Evolutionary conservation across 164 flowering plant genomes (phyloP).

Genomic region (Vitis cinerea): DNA sequence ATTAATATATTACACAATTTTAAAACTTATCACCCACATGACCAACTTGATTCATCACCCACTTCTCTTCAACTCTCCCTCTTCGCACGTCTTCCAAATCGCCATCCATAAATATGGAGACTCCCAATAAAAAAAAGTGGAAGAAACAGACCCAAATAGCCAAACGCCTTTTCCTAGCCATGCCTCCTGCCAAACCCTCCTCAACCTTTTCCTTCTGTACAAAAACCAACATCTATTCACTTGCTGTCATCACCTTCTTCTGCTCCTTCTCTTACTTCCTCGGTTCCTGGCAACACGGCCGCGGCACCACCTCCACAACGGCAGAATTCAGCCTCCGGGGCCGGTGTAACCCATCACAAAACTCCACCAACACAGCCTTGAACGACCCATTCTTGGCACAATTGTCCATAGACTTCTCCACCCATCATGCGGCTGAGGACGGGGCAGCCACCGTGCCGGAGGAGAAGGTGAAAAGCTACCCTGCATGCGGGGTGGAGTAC

Average conservation of each 20-base stretch:
- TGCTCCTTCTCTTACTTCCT: constrained; percentile 38
- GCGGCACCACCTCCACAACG: constrained; percentile 14
- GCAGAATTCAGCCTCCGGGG: neutral
- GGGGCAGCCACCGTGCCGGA: neutral
- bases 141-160: too few species aligned
- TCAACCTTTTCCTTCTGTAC: too few species aligned
- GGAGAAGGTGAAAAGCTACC: constrained; percentile 12
- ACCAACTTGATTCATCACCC: too few species aligned
- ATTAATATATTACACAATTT: too few species aligned
- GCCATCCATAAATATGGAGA: too few species aligned
- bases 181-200: too few species aligned
- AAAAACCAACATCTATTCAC: neutral
- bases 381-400: neutral
- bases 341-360: neutral
- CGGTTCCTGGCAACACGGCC: constrained; percentile 40
- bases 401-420: constrained; percentile 22
- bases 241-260: constrained; percentile 23
- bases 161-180: too few species aligned
- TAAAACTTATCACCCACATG: too few species aligned
- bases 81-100: too few species aligned
- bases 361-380: constrained; percentile 8
- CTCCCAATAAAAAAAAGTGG: too few species aligned
- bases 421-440: constrained; percentile 28
- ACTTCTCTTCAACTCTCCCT: too few species aligned
- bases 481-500: constrained; percentile 29